A percentile compares a stretch with the other conserved stretches of the same genome.
These are phyloP conservation scores for Curvularia eragrostidis DNA, from an alignment of 2,329 filamentous ascomycete genomes.

Conservation along the genomic window DNA sequence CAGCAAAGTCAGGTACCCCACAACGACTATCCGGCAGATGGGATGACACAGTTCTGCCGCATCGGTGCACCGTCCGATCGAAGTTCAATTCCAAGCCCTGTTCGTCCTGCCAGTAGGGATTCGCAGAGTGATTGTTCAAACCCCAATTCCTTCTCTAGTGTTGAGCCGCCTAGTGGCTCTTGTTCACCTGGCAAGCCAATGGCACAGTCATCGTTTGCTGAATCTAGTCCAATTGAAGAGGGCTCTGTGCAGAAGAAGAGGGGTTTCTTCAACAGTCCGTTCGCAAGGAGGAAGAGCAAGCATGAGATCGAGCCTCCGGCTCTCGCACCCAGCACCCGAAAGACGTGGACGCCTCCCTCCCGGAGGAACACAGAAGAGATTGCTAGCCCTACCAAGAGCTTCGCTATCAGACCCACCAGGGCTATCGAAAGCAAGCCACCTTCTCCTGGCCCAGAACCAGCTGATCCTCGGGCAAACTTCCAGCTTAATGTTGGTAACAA, in stretches of 20 bases:
- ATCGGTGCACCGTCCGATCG: constrained; percentile 73
- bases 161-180: constrained; percentile 77
- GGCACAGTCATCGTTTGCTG: constrained; percentile 29
- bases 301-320: constrained; percentile 70
- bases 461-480: constrained; percentile 89
- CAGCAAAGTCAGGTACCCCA: constrained; percentile 74
- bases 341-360: constrained; percentile 60
- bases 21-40: constrained; percentile 91
- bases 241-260: constrained; percentile 71
- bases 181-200: constrained; percentile 73
- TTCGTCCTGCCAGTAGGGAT: constrained; percentile 81
- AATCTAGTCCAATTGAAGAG: constrained; percentile 38
- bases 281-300: constrained; percentile 85
- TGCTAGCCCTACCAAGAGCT: constrained; percentile 50
- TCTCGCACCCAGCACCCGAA: constrained; percentile 53
- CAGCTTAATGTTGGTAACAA: constrained; percentile 96
- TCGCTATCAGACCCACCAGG: constrained; percentile 36
- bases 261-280: constrained; percentile 92
- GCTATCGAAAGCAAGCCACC: constrained; percentile 40
- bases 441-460: constrained; percentile 70
- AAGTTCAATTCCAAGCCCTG: constrained; percentile 71
- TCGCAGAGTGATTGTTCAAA: constrained; percentile 91
- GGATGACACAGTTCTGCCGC: constrained; percentile 96
- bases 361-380: constrained; percentile 50
- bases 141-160: constrained; percentile 85